These are phyloP conservation scores for Tetratostichococcus sp. DNA, from an alignment of 139 green algal genomes.

Conservation along the genomic window DNA sequence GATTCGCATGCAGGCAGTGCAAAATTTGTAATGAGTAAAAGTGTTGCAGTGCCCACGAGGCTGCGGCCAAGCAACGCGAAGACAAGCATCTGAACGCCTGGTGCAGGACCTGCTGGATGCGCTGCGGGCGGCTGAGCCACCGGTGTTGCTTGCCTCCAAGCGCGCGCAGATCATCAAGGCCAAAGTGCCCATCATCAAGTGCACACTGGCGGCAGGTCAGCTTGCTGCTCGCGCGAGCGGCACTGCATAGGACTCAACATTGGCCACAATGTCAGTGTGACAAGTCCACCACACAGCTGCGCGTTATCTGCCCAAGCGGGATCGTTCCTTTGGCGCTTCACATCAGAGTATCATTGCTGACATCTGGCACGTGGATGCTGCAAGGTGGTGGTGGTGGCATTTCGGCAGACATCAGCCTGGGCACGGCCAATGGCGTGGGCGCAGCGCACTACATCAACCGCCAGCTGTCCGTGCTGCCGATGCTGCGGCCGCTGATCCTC, in stretches of 20 bases:
- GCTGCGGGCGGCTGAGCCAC: slow-evolving; percentile 8
- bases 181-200: slow-evolving; percentile 76
- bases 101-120: slow-evolving; percentile 33
- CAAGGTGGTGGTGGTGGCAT: slow-evolving; percentile 26
- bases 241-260: too few species aligned
- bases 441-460: slow-evolving; percentile 48
- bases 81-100: too few species aligned
- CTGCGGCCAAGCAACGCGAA: too few species aligned
- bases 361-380: too few species aligned
- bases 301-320: too few species aligned
- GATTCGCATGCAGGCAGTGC: too few species aligned
- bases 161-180: slow-evolving; percentile 40
- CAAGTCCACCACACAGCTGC: too few species aligned
- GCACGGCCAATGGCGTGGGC: slow-evolving; percentile 56
- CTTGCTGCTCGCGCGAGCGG: background rate
- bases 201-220: slow-evolving; percentile 12
- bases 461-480: slow-evolving; percentile 32
- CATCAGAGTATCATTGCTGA: too few species aligned
- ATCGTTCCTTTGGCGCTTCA: too few species aligned
- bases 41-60: too few species aligned
- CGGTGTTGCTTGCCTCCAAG: slow-evolving; percentile 4
- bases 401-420: slow-evolving; percentile 65
- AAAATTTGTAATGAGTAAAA: too few species aligned
- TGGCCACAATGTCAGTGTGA: too few species aligned
- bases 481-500: slow-evolving; percentile 63